phyloP scores from a whole-genome alignment of 2,329 filamentous ascomycete genomes.

The Coniochaeta sp. region DNA sequence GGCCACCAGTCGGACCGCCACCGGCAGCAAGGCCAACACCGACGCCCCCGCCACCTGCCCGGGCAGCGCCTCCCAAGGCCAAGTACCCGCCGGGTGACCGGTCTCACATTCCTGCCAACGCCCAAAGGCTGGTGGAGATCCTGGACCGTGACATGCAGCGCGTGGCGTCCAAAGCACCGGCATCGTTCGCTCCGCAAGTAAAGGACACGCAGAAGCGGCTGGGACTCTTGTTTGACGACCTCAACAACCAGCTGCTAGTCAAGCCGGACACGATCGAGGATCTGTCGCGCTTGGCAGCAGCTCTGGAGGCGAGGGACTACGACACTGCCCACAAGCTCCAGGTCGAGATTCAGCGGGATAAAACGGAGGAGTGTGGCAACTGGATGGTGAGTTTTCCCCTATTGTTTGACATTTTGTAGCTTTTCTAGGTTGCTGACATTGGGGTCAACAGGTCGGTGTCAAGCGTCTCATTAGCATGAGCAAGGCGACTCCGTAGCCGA shows the following conservation, averaged over 20 bases:
- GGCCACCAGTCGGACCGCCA: constrained; percentile 29
- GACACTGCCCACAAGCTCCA: constrained; percentile 60
- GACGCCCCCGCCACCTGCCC: constrained; percentile 31
- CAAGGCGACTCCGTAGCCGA: constrained; percentile 54
- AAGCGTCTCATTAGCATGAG: constrained; percentile 76
- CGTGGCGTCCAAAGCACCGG: constrained; percentile 76
- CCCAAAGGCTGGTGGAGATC: constrained; percentile 73
- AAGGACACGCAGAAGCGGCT: constrained; percentile 91
- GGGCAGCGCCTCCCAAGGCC: constrained; percentile 44
- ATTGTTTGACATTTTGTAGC: constrained; percentile 29
- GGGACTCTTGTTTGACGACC: constrained; percentile 88
- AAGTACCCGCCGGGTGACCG: constrained; percentile 81
- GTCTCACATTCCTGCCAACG: constrained; percentile 73
- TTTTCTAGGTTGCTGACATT: neutral
- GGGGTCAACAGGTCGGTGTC: constrained; percentile 54
- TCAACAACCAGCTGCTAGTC: constrained; percentile 91
- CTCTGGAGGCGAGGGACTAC: constrained; percentile 63
- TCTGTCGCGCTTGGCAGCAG: constrained; percentile 55
- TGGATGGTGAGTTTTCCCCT: constrained; percentile 64
- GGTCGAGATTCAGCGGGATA: constrained; percentile 67
- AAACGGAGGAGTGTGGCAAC: constrained; percentile 72
- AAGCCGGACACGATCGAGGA: constrained; percentile 69
- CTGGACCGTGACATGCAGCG: constrained; percentile 80
- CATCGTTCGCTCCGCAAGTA: constrained; percentile 81
- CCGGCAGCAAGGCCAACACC: constrained; percentile 27